A percentile compares a stretch with the other conserved stretches of the same genome.
Evolutionary conservation across 2,329 filamentous ascomycete species (phyloP).

Genomic region (Colletotrichum sp.): DNA sequence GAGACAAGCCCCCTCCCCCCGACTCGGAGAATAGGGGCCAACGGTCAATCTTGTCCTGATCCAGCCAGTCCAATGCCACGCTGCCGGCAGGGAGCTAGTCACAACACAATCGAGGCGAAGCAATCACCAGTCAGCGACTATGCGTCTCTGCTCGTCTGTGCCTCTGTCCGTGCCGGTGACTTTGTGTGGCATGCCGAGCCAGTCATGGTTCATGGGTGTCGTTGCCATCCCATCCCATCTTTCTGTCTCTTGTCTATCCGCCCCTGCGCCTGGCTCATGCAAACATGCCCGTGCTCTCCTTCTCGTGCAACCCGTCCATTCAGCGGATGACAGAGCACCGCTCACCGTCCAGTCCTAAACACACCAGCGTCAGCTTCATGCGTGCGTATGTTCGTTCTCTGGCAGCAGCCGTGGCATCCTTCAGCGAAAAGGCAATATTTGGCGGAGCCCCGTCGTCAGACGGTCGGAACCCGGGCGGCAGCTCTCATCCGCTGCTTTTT

Average conservation of each 20-base stretch:
- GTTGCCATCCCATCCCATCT: conserved; percentile 8
- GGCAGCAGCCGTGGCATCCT: neutral
- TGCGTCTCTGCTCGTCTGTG: conserved; percentile 12
- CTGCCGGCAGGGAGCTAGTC: conserved; percentile 9
- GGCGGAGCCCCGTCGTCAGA: neutral
- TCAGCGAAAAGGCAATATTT: neutral
- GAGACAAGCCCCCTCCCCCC: neutral
- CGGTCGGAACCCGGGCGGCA: neutral
- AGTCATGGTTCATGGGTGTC: neutral
- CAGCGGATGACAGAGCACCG: conserved; percentile 16
- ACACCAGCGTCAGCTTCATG: conserved; percentile 11
- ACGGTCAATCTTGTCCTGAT: neutral
- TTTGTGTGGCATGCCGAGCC: conserved; percentile 1
- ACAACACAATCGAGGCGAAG: conserved; percentile 21
- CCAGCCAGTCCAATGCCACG: conserved; percentile 3
- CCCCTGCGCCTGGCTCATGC: neutral
- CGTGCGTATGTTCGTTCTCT: neutral
- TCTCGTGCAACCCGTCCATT: neutral
- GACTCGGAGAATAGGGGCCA: neutral
- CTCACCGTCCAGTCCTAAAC: conserved; percentile 1
- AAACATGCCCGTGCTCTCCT: conserved; percentile 2
- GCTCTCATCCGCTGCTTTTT: neutral
- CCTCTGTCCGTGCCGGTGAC: conserved; percentile 9
- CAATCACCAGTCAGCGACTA: conserved; percentile 14
- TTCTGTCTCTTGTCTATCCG: neutral